Base-by-base conservation (phyloP, 2,329 filamentous ascomycete species). In the Pseudomassariella vexata region DNA sequence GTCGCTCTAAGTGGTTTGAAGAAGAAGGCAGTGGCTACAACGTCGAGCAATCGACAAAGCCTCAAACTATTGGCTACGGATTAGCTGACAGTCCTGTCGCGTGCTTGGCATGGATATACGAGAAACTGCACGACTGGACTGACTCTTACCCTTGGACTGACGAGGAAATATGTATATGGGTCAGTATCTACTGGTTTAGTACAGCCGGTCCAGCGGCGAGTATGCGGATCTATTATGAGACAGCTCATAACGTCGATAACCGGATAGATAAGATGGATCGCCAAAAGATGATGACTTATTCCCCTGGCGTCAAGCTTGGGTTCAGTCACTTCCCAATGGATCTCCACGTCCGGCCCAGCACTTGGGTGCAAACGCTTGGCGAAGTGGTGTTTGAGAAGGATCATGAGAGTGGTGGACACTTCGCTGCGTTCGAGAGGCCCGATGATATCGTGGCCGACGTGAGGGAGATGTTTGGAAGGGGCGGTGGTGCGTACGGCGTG, bases 91-190 rank as follows among this genome's bases (percentile, higher is more conserved):
- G 72, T 6, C 85, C 85, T 0, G 72, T 85, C 0, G 82, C 72
- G 0, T 59, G 87, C 3, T 63, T 90, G 2, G 75, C 82, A 0
- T 92, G 85, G 85, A 78, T 90, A 20, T 84, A 84, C 43, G 85
- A 90, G 57, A 90, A 90, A 52, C 59, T 90, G 22, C 75, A 81
- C 43, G 79, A 84, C 45, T 90, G 84, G 85, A 79, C 78, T 0
- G 83, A 89, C 46, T 47, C 45, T 1, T 87, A 87, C 48, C 61
- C 71, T 0, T 89, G 83, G 83, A 81, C 75, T 0, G 79, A 86
- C 39, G 82, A 88, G 34, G 83, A 89, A 57, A 69, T 89, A 7
- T 58, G 85, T 17, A 85, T 78, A 0, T 90, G 83, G 85, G 58
- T 88, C 1, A 75, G 68, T 30, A 70, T 89, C 23, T 89, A 89